These are phyloP conservation scores for Mortierella hygrophila DNA, from an alignment of 192 early-diverging fungal species.

Conservation along the genomic window DNA sequence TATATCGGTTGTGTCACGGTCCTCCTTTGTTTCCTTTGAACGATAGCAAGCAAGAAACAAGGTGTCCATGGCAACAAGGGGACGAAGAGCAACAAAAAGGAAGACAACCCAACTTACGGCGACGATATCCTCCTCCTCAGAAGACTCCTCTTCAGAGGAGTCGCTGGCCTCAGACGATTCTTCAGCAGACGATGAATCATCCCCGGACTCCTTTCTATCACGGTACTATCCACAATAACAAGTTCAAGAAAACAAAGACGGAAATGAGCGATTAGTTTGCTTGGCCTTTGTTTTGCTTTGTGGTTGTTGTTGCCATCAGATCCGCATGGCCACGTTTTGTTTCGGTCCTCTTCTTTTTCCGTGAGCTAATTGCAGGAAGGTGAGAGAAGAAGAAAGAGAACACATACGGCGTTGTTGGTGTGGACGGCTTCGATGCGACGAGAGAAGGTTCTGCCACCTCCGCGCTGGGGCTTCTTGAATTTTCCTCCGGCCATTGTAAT, in stretches of 20 bases:
- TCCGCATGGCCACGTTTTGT: neutral
- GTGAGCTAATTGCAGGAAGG: neutral
- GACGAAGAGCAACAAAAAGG: neutral
- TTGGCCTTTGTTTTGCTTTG: neutral
- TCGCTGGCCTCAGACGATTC: conserved; percentile 38
- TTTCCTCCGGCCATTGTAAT: conserved; percentile 49
- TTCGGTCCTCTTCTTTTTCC: neutral
- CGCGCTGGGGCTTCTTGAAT: conserved; percentile 57
- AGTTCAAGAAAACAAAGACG: neutral
- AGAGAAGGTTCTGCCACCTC: conserved; percentile 54
- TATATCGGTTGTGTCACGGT: too few species aligned
- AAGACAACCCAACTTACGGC: conserved; percentile 10
- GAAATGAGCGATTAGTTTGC: neutral
- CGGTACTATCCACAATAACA: conserved; percentile 34
- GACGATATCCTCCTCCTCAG: conserved; percentile 40
- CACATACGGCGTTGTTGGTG: conserved; percentile 16
- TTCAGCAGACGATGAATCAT: conserved; percentile 29
- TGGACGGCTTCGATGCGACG: conserved; percentile 57
- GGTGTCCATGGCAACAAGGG: neutral
- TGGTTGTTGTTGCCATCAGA: neutral
- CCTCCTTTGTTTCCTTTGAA: neutral
- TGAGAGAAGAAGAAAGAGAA: neutral
- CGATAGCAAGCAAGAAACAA: neutral
- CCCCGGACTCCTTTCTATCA: conserved; percentile 48
- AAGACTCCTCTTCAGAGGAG: conserved; percentile 41